Evolutionary conservation across 768 basidiomycete species (phyloP).

Genomic region (Baorangia bicolor): DNA sequence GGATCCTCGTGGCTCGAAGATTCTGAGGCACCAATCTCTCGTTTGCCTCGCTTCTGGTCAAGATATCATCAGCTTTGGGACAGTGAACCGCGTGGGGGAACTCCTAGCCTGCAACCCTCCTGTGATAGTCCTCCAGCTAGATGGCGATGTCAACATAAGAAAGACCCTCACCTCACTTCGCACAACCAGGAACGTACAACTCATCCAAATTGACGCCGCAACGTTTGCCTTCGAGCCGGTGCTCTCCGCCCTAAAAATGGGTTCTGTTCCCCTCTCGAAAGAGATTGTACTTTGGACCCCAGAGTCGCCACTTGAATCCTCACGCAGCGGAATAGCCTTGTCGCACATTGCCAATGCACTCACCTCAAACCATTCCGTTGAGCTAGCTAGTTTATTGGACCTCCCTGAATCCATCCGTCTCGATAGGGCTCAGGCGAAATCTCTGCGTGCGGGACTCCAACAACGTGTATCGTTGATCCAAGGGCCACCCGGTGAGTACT

Average conservation of each 20-base stretch:
- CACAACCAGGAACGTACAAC: slow-evolving; percentile 31
- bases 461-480: slow-evolving; percentile 62
- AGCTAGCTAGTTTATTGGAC: slow-evolving; percentile 39
- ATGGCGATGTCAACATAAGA: slow-evolving; percentile 38
- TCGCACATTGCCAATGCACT: slow-evolving; percentile 28
- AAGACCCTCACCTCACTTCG: slow-evolving; percentile 42
- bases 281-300: slow-evolving; percentile 57
- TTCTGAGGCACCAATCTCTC: slow-evolving; percentile 54
- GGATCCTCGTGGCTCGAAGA: slow-evolving; percentile 28
- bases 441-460: slow-evolving; percentile 50
- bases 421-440: slow-evolving; percentile 48
- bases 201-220: slow-evolving; percentile 58
- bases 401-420: slow-evolving; percentile 41
- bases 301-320: not conserved
- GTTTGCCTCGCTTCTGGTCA: slow-evolving; percentile 49
- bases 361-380: slow-evolving; percentile 29
- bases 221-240: slow-evolving; percentile 63
- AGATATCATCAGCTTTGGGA: slow-evolving; percentile 52
- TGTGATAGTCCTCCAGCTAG: slow-evolving; percentile 52
- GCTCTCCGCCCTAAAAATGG: slow-evolving; percentile 47
- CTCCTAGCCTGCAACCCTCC: slow-evolving; percentile 48
- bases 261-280: slow-evolving; percentile 41
- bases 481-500: slow-evolving; percentile 60
- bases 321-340: not conserved
- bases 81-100: slow-evolving; percentile 53